Conservation (phyloP, 108 stramenopile genomes). For the Schizochytrium sp. region DNA sequence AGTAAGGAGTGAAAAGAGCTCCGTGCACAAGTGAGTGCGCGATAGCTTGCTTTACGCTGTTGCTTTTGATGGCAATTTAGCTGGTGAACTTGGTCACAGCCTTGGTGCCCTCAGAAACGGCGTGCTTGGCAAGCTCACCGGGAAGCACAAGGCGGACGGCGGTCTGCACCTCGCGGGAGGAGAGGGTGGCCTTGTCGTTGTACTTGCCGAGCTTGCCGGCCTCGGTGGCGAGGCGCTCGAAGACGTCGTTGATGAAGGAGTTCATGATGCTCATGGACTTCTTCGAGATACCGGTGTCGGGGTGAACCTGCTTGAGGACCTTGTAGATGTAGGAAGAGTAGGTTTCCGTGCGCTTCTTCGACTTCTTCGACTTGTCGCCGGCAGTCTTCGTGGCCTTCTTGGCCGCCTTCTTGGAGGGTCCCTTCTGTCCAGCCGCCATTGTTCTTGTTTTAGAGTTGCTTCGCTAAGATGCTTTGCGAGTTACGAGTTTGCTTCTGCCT, state of each 20-base stretch:
- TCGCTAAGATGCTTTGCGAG: not conserved
- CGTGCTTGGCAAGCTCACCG: conserved; percentile 93
- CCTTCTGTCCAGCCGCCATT: conserved; percentile 66
- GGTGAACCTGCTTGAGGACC: conserved; percentile 85
- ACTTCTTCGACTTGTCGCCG: conserved; percentile 67
- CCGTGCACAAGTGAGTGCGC: too few relatives aligned
- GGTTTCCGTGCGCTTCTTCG: conserved; percentile 85
- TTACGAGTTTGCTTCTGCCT: conserved; percentile 38
- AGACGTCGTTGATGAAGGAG: conserved; percentile 93
- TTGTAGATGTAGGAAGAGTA: conserved; percentile 92
- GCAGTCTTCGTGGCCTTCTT: conserved; percentile 74
- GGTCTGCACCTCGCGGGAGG: conserved; percentile 90
- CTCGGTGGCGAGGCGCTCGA: conserved; percentile 89
- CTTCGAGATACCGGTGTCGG: conserved; percentile 89
- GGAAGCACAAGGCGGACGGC: conserved; percentile 89
- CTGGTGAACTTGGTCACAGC: conserved; percentile 77
- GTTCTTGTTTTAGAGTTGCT: conserved; percentile 27
- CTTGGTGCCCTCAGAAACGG: conserved; percentile 81
- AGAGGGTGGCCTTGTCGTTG: conserved; percentile 94
- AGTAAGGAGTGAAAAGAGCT: too few relatives aligned
- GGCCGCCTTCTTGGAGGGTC: conserved; percentile 72
- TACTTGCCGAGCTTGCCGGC: conserved; percentile 88
- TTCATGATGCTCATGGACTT: conserved; percentile 92
- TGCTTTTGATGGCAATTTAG: not conserved
- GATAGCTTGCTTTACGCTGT: not conserved